Conservation (phyloP, 2,329 filamentous ascomycete genomes). For the Elsinoe ampelina region DNA sequence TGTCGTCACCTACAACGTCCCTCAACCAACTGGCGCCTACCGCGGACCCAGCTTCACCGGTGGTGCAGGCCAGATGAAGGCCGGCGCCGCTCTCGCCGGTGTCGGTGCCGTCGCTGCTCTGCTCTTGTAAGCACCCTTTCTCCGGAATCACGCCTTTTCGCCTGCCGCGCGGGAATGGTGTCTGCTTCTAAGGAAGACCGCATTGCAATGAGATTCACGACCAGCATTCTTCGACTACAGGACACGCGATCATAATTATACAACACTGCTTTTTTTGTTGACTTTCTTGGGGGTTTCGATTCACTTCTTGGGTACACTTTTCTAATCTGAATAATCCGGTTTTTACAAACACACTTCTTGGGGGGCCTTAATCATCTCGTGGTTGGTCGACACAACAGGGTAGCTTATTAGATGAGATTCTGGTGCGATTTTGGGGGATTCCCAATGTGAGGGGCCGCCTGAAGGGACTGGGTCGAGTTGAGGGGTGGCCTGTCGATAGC, state of each 20-base stretch:
- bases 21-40: conserved; percentile 7
- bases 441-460: neutral
- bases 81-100: conserved; percentile 15
- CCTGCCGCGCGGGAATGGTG: neutral
- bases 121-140: conserved; percentile 16
- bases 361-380: neutral
- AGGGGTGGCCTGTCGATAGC: conserved; percentile 8
- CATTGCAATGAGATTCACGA: conserved; percentile 11
- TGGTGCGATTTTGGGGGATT: neutral
- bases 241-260: neutral
- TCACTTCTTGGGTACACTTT: conserved; percentile 7
- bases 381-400: neutral
- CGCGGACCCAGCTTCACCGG: conserved; percentile 14
- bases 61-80: conserved; percentile 15
- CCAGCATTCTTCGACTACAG: neutral
- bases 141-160: neutral
- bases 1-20: conserved; percentile 13
- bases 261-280: neutral
- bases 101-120: conserved; percentile 18
- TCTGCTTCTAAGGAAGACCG: neutral
- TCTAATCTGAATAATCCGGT: neutral
- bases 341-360: neutral
- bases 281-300: neutral
- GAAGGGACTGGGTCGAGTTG: conserved; percentile 12
- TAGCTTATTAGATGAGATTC: conserved; percentile 5